Evolutionary conservation across 2,329 filamentous ascomycete genomes (phyloP), one percentile per base, ranked within the genome.

Genomic region (Bisporella sp.): DNA sequence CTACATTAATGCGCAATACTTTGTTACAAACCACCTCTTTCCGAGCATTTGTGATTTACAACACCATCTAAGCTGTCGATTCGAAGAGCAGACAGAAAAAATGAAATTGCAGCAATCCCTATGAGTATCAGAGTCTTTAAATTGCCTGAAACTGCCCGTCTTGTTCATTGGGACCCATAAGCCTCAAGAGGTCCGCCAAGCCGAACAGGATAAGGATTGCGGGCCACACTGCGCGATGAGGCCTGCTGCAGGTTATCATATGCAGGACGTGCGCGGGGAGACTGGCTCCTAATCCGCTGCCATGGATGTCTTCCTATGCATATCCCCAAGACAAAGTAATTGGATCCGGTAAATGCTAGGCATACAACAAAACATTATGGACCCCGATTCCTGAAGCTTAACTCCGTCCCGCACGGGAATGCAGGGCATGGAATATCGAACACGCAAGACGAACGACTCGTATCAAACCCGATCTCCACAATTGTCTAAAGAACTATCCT

Each of bases 101-200:
- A 50, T 50, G 11, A 13, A 39, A 47, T 46, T 44, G 46, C 41
- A 50, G 48, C 41, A 50, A 46, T 53, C 41, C 47, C 45, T 45
- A 50, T 43, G 31, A 52, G 46, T 48, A 35, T 32, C 32, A 42
- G 32, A 44, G 44, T 42, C 29, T 35, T 5, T 46, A 42, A 42
- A 7, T 46, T 41, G 35, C 37, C 12, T 21, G 48, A 46, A 28
- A 46, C 33, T 40, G 30, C 30, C 21, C 3, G n/a, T n/a, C n/a
- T n/a, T n/a, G n/a, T 50, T 46, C 13, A 46, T 48, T 31, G 12
- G 39, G 51, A 53, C 52, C 55, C 55, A 59, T 55, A 57, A 54
- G 49, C 54, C 59, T 57, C 59, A 57, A 33, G 52, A 45, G n/a
- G n/a, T 40, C 45, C 35, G n/a, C 33, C 46, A 49, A 42, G 31